Percentiles rank a stretch among this genome's conserved stretches.
Evolutionary conservation across 2,329 filamentous ascomycete genomes (phyloP).

Genomic region (Botrytis pseudocinerea): DNA sequence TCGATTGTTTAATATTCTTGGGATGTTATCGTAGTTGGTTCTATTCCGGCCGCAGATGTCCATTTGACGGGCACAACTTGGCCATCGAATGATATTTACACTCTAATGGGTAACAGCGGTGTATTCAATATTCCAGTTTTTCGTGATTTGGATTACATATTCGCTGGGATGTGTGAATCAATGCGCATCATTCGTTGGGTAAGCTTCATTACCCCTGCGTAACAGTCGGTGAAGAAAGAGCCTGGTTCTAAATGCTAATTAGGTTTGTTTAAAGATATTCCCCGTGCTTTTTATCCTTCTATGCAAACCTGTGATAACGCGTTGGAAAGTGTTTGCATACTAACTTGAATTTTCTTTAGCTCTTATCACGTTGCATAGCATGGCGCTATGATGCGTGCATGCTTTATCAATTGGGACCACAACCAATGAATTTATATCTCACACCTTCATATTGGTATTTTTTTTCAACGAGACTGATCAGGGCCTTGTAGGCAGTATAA

Average conservation of each 20-base stretch:
- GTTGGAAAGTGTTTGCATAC: not conserved
- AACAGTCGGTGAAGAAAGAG: conserved; percentile 2
- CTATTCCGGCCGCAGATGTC: not conserved
- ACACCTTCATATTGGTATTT: not conserved
- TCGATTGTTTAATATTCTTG: not conserved
- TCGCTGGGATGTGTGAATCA: not conserved
- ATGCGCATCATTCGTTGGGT: not conserved
- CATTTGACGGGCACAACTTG: not conserved
- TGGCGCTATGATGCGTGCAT: conserved; percentile 12
- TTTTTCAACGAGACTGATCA: not conserved
- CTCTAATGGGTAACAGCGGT: not conserved
- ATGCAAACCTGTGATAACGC: not conserved
- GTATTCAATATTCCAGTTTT: not conserved
- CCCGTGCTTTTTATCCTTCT: not conserved
- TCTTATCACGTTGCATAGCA: not conserved
- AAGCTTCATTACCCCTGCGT: conserved; percentile 6
- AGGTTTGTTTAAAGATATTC: not conserved
- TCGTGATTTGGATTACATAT: not conserved
- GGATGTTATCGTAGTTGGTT: not conserved
- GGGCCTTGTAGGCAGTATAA: not conserved
- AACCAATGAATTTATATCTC: not conserved
- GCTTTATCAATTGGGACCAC: not conserved
- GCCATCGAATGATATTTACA: not conserved
- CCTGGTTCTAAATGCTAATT: not conserved
- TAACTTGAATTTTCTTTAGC: not conserved